A percentile compares a stretch with the other conserved stretches of the same genome.
Evolutionary conservation across 768 basidiomycete species (phyloP).

Genomic region (Goffeauzyma gilvescens): DNA sequence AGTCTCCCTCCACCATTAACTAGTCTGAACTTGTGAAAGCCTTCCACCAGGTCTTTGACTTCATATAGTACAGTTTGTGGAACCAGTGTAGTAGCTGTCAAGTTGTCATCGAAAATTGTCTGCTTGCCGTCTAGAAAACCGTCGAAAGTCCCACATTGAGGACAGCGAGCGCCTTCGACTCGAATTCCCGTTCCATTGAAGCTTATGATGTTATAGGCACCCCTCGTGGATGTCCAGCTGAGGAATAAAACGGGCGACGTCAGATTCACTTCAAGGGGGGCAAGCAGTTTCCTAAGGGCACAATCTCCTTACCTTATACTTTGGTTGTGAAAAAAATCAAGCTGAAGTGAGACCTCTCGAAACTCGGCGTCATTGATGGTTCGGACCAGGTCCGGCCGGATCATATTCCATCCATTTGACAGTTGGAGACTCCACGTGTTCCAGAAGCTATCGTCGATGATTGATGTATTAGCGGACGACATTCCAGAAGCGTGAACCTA

Average conservation of each 20-base stretch:
- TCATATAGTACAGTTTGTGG: too few species aligned
- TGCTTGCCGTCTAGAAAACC: too few species aligned
- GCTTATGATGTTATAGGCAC: not conserved
- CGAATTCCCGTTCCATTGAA: conserved; percentile 1
- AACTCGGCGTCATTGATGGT: conserved; percentile 2
- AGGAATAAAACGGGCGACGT: not conserved
- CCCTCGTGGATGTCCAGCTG: not conserved
- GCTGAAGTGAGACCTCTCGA: not conserved
- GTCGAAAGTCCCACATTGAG: too few species aligned
- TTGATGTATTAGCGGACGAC: too few species aligned
- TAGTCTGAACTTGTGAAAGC: not conserved
- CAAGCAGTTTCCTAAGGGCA: too few species aligned
- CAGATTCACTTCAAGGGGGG: not conserved
- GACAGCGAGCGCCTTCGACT: not conserved
- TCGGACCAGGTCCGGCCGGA: conserved; percentile 1
- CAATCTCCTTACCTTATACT: conserved; percentile 4
- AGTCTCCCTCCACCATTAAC: conserved; percentile 1
- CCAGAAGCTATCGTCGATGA: conserved; percentile 6
- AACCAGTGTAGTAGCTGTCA: too few species aligned
- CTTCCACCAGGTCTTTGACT: too few species aligned
- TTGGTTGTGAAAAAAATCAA: conserved; percentile 1
- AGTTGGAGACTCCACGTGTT: conserved; percentile 2
- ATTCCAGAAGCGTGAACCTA: too few species aligned
- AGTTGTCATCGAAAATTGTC: too few species aligned
- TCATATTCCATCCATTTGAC: conserved; percentile 6